These are phyloP conservation scores for Circinella umbellata DNA, from an alignment of 371 early-diverging fungal genomes.

Conservation along the genomic window DNA sequence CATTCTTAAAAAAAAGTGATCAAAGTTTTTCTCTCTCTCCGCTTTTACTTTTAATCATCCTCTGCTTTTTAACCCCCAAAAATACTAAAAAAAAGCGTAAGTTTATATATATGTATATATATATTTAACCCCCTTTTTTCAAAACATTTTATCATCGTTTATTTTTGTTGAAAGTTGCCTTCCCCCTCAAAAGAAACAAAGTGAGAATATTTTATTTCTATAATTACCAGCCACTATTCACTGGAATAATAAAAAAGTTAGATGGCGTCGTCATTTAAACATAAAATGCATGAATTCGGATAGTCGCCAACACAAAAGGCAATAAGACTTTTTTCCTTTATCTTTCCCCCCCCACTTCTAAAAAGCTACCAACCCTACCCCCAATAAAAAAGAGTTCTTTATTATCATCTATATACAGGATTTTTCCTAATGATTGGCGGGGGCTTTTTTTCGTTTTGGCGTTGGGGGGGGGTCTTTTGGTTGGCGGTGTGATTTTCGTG, in stretches of 20 bases:
- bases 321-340: background rate
- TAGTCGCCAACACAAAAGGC: background rate
- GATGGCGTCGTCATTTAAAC: conserved; percentile 10
- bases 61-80: too few relatives aligned
- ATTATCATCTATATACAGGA: background rate
- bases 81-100: too few relatives aligned
- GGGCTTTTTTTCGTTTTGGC: too few relatives aligned
- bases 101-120: too few relatives aligned
- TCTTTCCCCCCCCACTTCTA: background rate
- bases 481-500: too few relatives aligned
- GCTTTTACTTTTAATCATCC: background rate
- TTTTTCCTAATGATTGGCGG: too few relatives aligned
- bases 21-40: background rate
- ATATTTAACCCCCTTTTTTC: too few relatives aligned
- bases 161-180: background rate
- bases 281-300: conserved; percentile 9
- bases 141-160: too few relatives aligned
- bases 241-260: conserved; percentile 1
- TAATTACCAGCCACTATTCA: conserved; percentile 5
- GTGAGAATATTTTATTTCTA: background rate
- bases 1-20: conserved; percentile 4
- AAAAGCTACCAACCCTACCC: too few relatives aligned
- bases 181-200: background rate
- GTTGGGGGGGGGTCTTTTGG: too few relatives aligned
- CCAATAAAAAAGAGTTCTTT: too few relatives aligned